A percentile compares a stretch with the other conserved stretches of the same genome.
Conservation (phyloP, 805 yeast species). For the Limtongia smithiae region DNA sequence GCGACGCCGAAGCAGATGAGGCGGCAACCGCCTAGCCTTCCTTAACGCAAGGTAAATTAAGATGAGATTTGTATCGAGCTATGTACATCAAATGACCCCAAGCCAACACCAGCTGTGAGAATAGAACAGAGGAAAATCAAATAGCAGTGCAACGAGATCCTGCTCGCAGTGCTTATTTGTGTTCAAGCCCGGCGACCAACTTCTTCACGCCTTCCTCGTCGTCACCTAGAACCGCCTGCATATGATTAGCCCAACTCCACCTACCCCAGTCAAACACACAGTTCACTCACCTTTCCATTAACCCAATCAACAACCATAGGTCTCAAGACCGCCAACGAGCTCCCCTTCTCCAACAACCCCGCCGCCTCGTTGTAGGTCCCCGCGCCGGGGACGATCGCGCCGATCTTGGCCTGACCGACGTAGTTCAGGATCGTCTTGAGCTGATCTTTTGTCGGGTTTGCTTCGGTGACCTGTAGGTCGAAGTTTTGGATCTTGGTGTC, state of each 20-base stretch:
- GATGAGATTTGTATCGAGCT: slow-evolving; percentile 1
- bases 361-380: slow-evolving; percentile 19
- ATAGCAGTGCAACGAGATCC: too few species aligned
- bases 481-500: slow-evolving; percentile 29
- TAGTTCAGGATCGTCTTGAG: slow-evolving; percentile 27
- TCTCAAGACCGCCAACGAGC: slow-evolving; percentile 10
- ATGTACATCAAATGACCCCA: not conserved
- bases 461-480: slow-evolving; percentile 38
- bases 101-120: too few species aligned
- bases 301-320: slow-evolving; percentile 31
- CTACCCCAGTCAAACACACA: too few species aligned
- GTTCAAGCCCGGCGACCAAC: slow-evolving; percentile 14
- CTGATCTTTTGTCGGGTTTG: slow-evolving; percentile 33
- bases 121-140: too few species aligned
- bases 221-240: slow-evolving; percentile 28
- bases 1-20: not conserved
- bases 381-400: slow-evolving; percentile 25
- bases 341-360: slow-evolving; percentile 14
- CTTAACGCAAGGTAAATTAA: not conserved
- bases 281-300: slow-evolving; percentile 23
- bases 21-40: too few species aligned
- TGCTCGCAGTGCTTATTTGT: not conserved
- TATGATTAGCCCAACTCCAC: not conserved
- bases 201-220: slow-evolving; percentile 25
- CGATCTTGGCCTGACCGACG: slow-evolving; percentile 18